Conservation (phyloP, 2,329 filamentous ascomycete species). For the Cladosporium halotolerans region DNA sequence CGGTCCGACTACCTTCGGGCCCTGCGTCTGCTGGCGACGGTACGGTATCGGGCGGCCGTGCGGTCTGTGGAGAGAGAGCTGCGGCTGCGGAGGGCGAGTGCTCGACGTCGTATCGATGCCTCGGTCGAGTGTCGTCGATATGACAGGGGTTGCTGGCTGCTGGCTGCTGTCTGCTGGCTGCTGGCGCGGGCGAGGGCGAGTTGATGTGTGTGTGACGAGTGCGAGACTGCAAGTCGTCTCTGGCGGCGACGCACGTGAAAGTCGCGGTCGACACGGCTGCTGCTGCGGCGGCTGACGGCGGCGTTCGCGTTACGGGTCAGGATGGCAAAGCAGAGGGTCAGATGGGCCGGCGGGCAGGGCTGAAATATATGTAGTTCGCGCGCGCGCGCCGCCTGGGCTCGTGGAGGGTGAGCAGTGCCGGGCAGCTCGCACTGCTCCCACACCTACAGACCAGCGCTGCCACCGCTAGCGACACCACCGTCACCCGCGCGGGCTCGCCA, state of each 20-base stretch:
- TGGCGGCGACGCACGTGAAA: no score
- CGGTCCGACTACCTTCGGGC: neutral
- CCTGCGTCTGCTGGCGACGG: neutral
- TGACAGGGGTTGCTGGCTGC: no score
- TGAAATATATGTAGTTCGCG: slow-evolving; percentile 5
- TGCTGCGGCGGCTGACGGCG: neutral
- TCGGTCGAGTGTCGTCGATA: no score
- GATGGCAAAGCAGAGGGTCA: slow-evolving; percentile 8
- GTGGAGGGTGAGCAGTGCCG: slow-evolving; percentile 1
- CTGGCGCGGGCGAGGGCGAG: no score
- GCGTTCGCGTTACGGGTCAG: neutral
- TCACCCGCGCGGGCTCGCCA: neutral
- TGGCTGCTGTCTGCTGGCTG: no score
- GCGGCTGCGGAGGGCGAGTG: neutral
- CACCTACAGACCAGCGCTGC: slow-evolving; percentile 1
- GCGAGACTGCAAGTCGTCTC: no score
- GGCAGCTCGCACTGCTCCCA: neutral
- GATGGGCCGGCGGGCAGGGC: slow-evolving; percentile 9
- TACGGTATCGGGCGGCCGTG: no score
- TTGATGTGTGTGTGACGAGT: no score
- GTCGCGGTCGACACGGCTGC: no score
- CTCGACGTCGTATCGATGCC: no score
- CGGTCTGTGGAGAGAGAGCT: slow-evolving; percentile 1
- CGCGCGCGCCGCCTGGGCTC: neutral
- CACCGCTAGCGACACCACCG: slow-evolving; percentile 2